phyloP scores from a whole-genome alignment of 2,329 filamentous ascomycete genomes.

The Apiospora pterosperma region DNA sequence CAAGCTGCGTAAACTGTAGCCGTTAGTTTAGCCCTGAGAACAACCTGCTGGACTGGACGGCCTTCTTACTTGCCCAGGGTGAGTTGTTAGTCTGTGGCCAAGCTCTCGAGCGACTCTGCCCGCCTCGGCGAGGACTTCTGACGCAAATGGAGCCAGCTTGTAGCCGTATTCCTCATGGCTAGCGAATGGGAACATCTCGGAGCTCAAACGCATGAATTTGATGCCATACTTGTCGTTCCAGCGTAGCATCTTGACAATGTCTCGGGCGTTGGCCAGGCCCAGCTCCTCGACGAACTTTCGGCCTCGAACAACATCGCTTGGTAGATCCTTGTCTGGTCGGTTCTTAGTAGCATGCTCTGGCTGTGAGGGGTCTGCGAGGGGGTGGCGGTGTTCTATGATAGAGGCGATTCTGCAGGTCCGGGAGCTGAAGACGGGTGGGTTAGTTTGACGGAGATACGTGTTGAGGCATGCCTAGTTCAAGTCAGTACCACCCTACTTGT shows the following conservation, averaged over 20 bases:
- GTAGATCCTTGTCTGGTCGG: slow-evolving; percentile 70
- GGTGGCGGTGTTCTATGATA: slow-evolving; percentile 84
- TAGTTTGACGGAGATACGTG: slow-evolving; percentile 81
- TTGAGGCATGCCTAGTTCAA: slow-evolving; percentile 72
- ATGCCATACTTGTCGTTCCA: slow-evolving; percentile 95
- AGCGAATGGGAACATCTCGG: slow-evolving; percentile 96
- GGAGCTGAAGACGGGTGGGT: slow-evolving; percentile 83
- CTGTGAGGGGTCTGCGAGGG: slow-evolving; percentile 69
- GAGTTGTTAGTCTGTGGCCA: slow-evolving; percentile 82
- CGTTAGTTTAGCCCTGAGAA: no score
- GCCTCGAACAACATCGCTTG: slow-evolving; percentile 64
- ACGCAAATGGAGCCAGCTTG: slow-evolving; percentile 77
- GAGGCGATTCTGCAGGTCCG: slow-evolving; percentile 88
- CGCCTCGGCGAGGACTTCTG: slow-evolving; percentile 70
- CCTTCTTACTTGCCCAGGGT: slow-evolving; percentile 67
- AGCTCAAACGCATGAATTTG: slow-evolving; percentile 87
- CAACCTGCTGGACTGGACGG: neutral
- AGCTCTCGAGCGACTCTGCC: slow-evolving; percentile 74
- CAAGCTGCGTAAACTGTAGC: slow-evolving; percentile 77
- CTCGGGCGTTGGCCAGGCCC: slow-evolving; percentile 76
- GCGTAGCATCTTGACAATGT: slow-evolving; percentile 78
- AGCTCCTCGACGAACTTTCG: slow-evolving; percentile 71
- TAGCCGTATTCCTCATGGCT: slow-evolving; percentile 87
- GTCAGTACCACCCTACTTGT: neutral
- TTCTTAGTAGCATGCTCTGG: slow-evolving; percentile 85